Base-by-base conservation (phyloP, 768 basidiomycete genomes). In the Coprinopsis strossmayeri region DNA sequence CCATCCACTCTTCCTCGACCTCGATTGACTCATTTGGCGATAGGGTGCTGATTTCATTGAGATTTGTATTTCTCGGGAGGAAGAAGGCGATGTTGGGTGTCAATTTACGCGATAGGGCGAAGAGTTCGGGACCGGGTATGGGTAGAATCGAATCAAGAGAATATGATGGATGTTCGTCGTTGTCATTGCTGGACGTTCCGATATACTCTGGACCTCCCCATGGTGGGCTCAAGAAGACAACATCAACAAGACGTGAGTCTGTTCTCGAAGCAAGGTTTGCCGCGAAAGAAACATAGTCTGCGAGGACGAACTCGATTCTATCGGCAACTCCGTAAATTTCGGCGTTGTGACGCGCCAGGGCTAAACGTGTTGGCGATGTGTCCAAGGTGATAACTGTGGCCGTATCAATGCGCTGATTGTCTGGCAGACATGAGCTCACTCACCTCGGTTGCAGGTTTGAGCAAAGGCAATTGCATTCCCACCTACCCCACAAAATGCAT, bases 391-490 rank as follows among this genome's bases (percentile, higher is more conserved):
- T 94, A 21, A 99, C 96, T 98, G 57, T 10, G 1, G 34, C 34
- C 38, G 40, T n/a, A 38, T 17, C n/a, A 38, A 3, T 24, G 7
- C 40, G 30, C n/a, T n/a, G 17, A 34, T 49, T 39, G 21, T n/a
- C 24, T 3, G 25, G 45, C 10, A 39, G 34, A 49, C 34, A 26
- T 13, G 28, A 37, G 32, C 21, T 18, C 10, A 64, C 84, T 51
- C 58, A 96, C 95, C 95, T 65, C 88, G 69, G 62, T 95, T 88
- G 68, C 96, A 99, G 2, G 93, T 96, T 62, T 86, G 81, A 2
- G 96, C 96, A 65, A 99, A 97, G 2, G 93, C 91, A 49, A 99
- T 98, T 0, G 95, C 81, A 59, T 99, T 99, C 13, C 95, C 96
- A 23, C 96, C 96, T 0, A 98, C 94, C 1, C 96, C 96, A 59